Base-by-base conservation (phyloP, 768 basidiomycete genomes). In the Saitozyma podzolica region DNA sequence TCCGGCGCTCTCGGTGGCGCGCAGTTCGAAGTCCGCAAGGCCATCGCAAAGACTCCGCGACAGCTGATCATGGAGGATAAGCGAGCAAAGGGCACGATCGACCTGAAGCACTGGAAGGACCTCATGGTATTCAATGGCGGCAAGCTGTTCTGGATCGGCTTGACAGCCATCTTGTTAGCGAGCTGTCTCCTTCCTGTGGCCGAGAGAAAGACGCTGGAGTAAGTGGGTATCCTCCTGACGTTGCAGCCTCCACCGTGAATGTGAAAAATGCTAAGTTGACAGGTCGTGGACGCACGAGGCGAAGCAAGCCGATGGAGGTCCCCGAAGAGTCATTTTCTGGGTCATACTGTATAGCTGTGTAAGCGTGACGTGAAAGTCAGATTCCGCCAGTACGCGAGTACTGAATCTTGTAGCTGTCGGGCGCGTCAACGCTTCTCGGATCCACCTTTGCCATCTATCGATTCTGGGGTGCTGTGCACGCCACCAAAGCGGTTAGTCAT, bases 11-110 rank as follows among this genome's bases (percentile, higher is more conserved):
- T 47, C 45, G 45, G 2, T 17, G 45, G 2, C 11, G 45, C 11
- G 2, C 2, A 43, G 6, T 73, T 67, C 40, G 63, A 63, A 14
- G 51, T 73, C 54, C 65, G 60, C 29, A 61, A 63, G 41, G 57
- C 60, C 0, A 50, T 60, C 0, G 45, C 63, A 4, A 75, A 70
- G 50, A 72, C 73, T 6, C 73, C 73, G 0, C 53, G 50, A 47
- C 70, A 72, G 60, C 54, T 75, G 16, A 59, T 75, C 19, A 29
- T 70, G 29, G 73, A 75, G 13, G 73, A 75, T 52, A 29, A 60
- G 6, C 48, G 61, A 17, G 59, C 40, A 4, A 70, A 67, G 39
- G 70, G 70, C 0, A 17, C 14, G 8, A 62, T 68, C 17, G 68
- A 65, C 5, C 9, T 66, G 8, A 13, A 45, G 7, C 65, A 67